phyloP scores from a whole-genome alignment of 2,329 filamentous ascomycete genomes.

The Colletotrichum noveboracense region DNA sequence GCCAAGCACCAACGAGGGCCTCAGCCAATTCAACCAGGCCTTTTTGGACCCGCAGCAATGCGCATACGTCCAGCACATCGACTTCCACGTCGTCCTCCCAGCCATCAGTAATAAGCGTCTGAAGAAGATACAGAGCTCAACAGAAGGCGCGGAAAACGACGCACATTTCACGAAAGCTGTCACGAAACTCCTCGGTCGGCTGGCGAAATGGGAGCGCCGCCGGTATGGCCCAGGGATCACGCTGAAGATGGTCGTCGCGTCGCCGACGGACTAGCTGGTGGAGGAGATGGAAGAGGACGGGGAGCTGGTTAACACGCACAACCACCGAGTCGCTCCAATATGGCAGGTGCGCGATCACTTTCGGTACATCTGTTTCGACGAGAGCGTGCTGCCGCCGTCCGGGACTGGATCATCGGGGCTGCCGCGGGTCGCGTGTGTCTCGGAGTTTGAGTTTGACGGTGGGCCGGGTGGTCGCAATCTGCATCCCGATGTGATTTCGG shows the following conservation, averaged over 20 bases:
- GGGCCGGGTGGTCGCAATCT: not conserved
- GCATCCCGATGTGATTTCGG: not conserved
- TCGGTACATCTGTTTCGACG: not conserved
- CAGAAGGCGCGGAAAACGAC: not conserved
- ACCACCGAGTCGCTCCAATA: not conserved
- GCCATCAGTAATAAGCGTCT: not conserved
- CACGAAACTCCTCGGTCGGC: not conserved
- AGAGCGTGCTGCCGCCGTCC: not conserved
- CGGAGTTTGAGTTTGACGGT: not conserved
- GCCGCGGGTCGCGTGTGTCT: not conserved
- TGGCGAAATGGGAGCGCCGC: not conserved
- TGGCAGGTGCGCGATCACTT: not conserved
- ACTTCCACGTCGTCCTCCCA: not conserved
- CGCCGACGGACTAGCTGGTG: not conserved
- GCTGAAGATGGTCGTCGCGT: not conserved
- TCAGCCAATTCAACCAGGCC: conserved; percentile 2
- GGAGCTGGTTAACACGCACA: not conserved
- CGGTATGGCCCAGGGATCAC: not conserved
- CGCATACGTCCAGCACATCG: not conserved
- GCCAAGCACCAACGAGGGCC: not conserved
- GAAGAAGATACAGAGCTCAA: not conserved
- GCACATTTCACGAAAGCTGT: not conserved
- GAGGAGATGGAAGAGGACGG: not conserved
- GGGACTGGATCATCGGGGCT: not conserved
- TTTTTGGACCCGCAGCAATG: not conserved